These are phyloP conservation scores for Citrus glauca DNA, from an alignment of 345 rosid genomes.

Conservation along the genomic window DNA sequence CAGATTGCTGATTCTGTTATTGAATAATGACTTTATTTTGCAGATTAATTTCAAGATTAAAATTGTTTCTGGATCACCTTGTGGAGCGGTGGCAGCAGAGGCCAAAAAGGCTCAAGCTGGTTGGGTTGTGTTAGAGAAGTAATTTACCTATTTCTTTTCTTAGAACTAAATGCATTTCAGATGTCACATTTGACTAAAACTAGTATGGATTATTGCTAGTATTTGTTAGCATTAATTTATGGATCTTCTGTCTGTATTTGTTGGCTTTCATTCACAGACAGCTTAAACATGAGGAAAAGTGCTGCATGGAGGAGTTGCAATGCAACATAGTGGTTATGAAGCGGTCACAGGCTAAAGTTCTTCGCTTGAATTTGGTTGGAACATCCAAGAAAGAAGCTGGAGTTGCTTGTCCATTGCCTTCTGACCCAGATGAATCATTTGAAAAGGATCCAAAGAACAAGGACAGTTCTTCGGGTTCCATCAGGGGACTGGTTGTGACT, in stretches of 20 bases:
- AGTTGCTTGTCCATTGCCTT: constrained; percentile 30
- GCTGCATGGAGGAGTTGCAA: constrained; percentile 92
- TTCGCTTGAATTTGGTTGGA: constrained; percentile 91
- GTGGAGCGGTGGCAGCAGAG: constrained; percentile 84
- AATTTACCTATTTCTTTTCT: constrained; percentile 16
- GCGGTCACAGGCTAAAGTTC: constrained; percentile 86
- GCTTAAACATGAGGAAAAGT: constrained; percentile 77
- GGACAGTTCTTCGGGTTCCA: constrained; percentile 43
- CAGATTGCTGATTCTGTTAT: constrained; percentile 7
- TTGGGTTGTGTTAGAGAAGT: constrained; percentile 99
- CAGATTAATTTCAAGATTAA: constrained; percentile 91
- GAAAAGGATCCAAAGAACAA: constrained; percentile 38
- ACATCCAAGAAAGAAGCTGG: constrained; percentile 52
- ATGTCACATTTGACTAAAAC: background rate
- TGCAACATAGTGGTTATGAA: constrained; percentile 97
- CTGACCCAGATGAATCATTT: constrained; percentile 47
- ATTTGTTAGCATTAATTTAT: background rate
- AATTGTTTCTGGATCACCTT: constrained; percentile 84
- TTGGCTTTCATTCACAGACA: constrained; percentile 42
- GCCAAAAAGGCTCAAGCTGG: constrained; percentile 69
- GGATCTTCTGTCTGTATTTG: background rate
- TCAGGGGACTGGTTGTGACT: constrained; percentile 73
- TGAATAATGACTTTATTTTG: constrained; percentile 1
- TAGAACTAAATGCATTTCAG: background rate
- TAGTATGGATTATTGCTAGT: background rate